Evolutionary conservation across 1,284 basidiomycete genomes (phyloP), one percentile per base, ranked within the genome.

Genomic region (Clitocybe nebularis): DNA sequence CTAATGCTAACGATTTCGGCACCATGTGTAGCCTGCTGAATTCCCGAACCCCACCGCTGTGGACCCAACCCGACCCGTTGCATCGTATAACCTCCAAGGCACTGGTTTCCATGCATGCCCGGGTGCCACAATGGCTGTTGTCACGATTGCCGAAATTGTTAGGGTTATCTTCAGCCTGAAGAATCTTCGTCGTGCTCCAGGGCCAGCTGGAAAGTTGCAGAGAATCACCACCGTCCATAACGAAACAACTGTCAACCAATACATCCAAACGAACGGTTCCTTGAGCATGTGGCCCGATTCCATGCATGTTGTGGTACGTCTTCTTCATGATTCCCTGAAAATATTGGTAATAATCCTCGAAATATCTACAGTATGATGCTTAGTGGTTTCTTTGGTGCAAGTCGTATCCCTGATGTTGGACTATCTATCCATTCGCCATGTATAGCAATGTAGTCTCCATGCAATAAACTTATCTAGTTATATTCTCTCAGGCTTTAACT

Each of bases 151-250:
- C 7, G 41, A 43, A 20, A 43, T 43, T 10, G 20, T 43, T 14
- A 21, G 20, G 13, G 36, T 35, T 9, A 21, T 43, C 1, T 43
- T 43, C 23, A 28, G 36, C 16, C 23, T 43, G 33, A 43, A 43
- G 20, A 43, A 43, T 22, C n/a, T 43, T 13, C 41, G 41, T 11
- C 37, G 41, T 2, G 41, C 41, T n/a, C 36, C 36, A 5, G 41
- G 41, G 3, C 22, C 37, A 14, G 25, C 25, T 19, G 41, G 41
- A 10, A 24, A 39, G 9, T n/a, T 26, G n/a, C 7, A n/a, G 24
- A 26, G 24, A n/a, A 26, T 26, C n/a, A 26, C 24, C n/a, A 26
- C 24, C 24, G n/a, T 26, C 24, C 7, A 26, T 7, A 26, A 26
- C 24, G 24, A 26, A n/a, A 26, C 24, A 7, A n/a, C n/a, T 7